A percentile compares a stretch with the other conserved stretches of the same genome.
These are phyloP conservation scores for Scheffersomyces quercinus DNA, from an alignment of 1,139 yeast species.

Conservation along the genomic window DNA sequence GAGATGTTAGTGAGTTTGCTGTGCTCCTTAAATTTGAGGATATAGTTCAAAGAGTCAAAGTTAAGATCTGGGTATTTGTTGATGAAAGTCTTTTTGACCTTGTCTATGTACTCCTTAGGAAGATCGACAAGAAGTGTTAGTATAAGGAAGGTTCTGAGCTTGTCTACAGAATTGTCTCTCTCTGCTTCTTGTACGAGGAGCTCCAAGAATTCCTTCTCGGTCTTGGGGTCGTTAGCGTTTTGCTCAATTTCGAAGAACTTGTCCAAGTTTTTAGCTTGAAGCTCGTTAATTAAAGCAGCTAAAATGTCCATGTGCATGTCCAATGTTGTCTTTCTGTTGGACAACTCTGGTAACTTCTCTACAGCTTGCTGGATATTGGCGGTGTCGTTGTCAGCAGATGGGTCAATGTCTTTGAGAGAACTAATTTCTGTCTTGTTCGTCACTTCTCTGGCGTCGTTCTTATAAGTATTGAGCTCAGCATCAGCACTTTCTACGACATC, in stretches of 20 bases:
- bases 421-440: constrained; percentile 78
- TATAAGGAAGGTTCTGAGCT: constrained; percentile 82
- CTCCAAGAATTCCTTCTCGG: constrained; percentile 59
- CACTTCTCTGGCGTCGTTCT: constrained; percentile 82
- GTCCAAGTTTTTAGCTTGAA: constrained; percentile 84
- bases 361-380: constrained; percentile 85
- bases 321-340: constrained; percentile 82
- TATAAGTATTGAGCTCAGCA: constrained; percentile 74
- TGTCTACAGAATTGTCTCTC: constrained; percentile 67
- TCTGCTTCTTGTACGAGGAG: constrained; percentile 52
- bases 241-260: constrained; percentile 94
- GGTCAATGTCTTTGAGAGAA: constrained; percentile 72
- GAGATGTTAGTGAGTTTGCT: constrained; percentile 62
- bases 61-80: constrained; percentile 60
- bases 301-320: constrained; percentile 98
- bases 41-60: constrained; percentile 64
- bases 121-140: constrained; percentile 58
- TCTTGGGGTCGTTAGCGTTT: constrained; percentile 60
- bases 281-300: constrained; percentile 76
- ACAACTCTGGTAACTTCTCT: constrained; percentile 86
- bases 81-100: constrained; percentile 64
- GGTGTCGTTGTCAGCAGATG: constrained; percentile 61
- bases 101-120: constrained; percentile 59
- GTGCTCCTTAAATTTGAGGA: constrained; percentile 78
- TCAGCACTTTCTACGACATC: constrained; percentile 97